Evolutionary conservation across 306 rosid genomes (phyloP).

Genomic region (Gastrolobium villosum): DNA sequence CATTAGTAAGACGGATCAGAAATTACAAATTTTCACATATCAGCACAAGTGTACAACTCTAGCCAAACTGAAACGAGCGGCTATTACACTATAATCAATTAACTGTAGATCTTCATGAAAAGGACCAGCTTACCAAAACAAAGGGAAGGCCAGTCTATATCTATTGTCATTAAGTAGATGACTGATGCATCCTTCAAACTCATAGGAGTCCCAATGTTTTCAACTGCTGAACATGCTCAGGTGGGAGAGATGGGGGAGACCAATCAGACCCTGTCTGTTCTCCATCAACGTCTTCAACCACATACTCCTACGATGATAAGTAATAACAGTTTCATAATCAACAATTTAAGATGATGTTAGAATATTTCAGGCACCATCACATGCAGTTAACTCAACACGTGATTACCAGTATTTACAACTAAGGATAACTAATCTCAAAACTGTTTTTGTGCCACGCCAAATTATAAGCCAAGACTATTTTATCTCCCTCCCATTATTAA

Average conservation of each 20-base stretch:
- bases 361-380: conserved; percentile 1
- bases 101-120: conserved; percentile 35
- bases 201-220: conserved; percentile 88
- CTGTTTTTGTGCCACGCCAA: conserved; percentile 8
- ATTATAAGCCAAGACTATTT: conserved; percentile 1
- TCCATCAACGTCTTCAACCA: conserved; percentile 96
- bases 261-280: conserved; percentile 92
- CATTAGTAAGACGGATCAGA: conserved; percentile 45
- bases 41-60: conserved; percentile 50
- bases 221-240: conserved; percentile 94
- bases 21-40: conserved; percentile 47
- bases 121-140: conserved; percentile 47
- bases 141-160: conserved; percentile 42
- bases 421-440: conserved; percentile 19
- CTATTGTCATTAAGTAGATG: conserved; percentile 44
- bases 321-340: conserved; percentile 42
- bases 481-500: conserved; percentile 31
- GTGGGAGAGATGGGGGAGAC: conserved; percentile 87
- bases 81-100: conserved; percentile 41
- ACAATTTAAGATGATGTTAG: conserved; percentile 26
- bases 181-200: conserved; percentile 44
- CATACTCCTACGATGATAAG: conserved; percentile 75
- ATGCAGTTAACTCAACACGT: conserved; percentile 13
- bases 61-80: conserved; percentile 47
- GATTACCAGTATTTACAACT: background rate